Evolutionary conservation across 1,139 yeast genomes (phyloP).

Genomic region (Scheffersomyces titani): DNA sequence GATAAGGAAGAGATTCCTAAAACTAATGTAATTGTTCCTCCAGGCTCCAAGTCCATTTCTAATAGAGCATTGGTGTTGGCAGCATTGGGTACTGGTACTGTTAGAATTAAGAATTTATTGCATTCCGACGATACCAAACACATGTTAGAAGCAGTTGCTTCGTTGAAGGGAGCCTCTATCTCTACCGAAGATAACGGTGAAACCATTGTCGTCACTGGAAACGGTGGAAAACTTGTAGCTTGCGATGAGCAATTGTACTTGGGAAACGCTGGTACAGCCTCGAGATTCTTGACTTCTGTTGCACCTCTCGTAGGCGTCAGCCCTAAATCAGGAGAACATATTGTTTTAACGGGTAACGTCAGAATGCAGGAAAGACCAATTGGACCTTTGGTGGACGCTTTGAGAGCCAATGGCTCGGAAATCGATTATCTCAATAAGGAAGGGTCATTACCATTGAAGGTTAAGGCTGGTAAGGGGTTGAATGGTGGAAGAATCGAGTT

Average conservation of each 20-base stretch:
- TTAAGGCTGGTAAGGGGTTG: conserved; percentile 69
- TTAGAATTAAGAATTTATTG: conserved; percentile 77
- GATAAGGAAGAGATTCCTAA: conserved; percentile 35
- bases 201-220: conserved; percentile 81
- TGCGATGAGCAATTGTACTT: conserved; percentile 70
- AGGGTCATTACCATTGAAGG: conserved; percentile 86
- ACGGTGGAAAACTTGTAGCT: conserved; percentile 73
- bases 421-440: conserved; percentile 69
- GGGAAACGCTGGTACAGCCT: conserved; percentile 98
- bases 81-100: conserved; percentile 85
- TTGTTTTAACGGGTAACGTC: conserved; percentile 86
- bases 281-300: conserved; percentile 89
- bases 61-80: conserved; percentile 93
- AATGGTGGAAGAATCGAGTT: conserved; percentile 91
- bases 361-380: conserved; percentile 98
- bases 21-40: conserved; percentile 67
- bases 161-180: conserved; percentile 80
- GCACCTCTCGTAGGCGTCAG: conserved; percentile 69
- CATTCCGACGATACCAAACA: conserved; percentile 96
- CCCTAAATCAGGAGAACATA: conserved; percentile 37
- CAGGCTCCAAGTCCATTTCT: conserved; percentile 96
- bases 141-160: conserved; percentile 85
- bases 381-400: conserved; percentile 93
- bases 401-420: conserved; percentile 73
- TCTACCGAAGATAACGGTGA: conserved; percentile 85